Evolutionary conservation across 192 early-diverging fungal genomes (phyloP).

Genomic region (Linnemannia hyalina): DNA sequence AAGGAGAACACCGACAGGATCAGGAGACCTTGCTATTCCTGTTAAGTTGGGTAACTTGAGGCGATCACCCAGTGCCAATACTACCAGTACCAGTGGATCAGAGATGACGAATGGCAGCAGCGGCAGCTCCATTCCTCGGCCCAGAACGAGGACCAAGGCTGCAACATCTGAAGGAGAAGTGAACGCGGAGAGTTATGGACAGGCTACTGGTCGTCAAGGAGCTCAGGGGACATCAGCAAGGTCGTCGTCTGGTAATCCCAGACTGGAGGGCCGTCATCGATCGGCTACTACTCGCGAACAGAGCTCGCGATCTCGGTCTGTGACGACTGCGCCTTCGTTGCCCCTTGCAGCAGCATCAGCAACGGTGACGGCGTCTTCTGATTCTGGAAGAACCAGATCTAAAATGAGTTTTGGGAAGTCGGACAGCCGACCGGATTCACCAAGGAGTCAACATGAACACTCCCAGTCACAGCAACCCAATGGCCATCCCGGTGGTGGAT

Average conservation of each 20-base stretch:
- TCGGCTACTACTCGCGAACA: not conserved
- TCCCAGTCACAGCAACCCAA: not conserved
- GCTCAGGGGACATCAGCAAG: not conserved
- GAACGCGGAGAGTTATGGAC: not conserved
- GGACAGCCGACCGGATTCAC: constrained; percentile 5
- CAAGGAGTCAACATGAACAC: not conserved
- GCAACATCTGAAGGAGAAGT: constrained; percentile 26
- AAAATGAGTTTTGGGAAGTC: not conserved
- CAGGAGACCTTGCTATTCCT: not conserved
- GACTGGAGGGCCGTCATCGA: constrained; percentile 8
- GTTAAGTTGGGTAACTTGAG: not conserved
- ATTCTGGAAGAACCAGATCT: not conserved
- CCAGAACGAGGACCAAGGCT: constrained; percentile 29
- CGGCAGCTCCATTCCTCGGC: constrained; percentile 34
- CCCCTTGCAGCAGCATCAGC: not conserved
- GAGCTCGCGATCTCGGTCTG: constrained; percentile 25
- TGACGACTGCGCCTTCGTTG: constrained; percentile 8
- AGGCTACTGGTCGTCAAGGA: not conserved
- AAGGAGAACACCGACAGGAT: not conserved
- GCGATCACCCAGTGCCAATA: not conserved
- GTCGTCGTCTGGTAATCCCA: not conserved
- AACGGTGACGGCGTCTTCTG: constrained; percentile 5
- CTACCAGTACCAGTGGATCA: not conserved
- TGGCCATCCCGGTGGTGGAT: not conserved
- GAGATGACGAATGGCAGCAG: not conserved